A percentile compares a stretch with the other conserved stretches of the same genome.
phyloP scores from a whole-genome alignment of 352 stramenopile genomes.

The Phytophthora niederhauseri region DNA sequence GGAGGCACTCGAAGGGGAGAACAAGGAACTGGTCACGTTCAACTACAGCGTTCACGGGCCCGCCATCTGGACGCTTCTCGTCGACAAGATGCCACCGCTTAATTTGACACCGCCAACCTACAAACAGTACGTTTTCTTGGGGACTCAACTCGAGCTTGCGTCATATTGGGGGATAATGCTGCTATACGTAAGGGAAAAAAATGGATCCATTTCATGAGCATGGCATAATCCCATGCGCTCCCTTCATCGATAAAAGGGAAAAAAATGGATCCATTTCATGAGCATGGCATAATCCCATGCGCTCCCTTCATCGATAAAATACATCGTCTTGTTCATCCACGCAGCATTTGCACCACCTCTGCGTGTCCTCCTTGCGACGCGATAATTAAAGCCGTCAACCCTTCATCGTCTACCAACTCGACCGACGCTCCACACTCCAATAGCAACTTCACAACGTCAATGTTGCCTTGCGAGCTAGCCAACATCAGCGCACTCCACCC shows the following conservation, averaged over 20 bases:
- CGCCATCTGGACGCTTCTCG: not conserved
- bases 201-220: no score
- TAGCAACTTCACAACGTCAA: not conserved
- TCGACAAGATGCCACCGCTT: conserved; percentile 26
- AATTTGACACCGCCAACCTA: conserved; percentile 22
- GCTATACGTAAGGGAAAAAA: no score
- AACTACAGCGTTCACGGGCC: not conserved
- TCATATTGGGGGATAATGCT: not conserved
- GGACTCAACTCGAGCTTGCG: conserved; percentile 27
- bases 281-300: no score
- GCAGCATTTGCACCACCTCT: no score
- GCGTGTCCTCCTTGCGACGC: not conserved
- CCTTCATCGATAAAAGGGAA: no score
- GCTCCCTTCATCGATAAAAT: no score
- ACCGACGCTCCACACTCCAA: conserved; percentile 6
- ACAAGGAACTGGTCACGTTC: not conserved
- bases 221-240: no score
- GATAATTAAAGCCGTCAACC: conserved; percentile 1
- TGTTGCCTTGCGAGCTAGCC: not conserved
- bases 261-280: not conserved
- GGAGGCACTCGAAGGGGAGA: not conserved
- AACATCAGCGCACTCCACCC: conserved; percentile 1
- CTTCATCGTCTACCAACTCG: not conserved
- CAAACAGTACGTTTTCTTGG: conserved; percentile 25
- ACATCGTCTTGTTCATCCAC: no score